A percentile compares a stretch with the other conserved stretches of the same genome.
These are phyloP conservation scores for Oehlia diaphana DNA, from an alignment of 192 early-diverging fungal genomes.

Conservation along the genomic window DNA sequence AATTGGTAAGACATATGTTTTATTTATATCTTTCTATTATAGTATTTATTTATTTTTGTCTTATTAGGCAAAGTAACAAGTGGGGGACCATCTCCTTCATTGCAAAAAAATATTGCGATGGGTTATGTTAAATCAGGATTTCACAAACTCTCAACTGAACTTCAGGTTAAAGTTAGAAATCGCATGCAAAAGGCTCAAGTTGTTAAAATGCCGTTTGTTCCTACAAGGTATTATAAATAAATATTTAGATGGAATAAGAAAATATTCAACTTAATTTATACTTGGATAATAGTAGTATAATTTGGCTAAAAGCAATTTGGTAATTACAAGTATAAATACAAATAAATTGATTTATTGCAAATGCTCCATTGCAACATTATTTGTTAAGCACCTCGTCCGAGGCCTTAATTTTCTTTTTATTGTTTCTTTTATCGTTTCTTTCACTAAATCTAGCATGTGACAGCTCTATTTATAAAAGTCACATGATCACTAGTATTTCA, in stretches of 20 bases:
- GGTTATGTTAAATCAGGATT: conserved; percentile 87
- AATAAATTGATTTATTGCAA: too few relatives aligned
- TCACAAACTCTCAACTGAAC: conserved; percentile 90
- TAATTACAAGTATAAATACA: too few relatives aligned
- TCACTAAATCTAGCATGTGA: too few relatives aligned
- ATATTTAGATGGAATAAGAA: not conserved
- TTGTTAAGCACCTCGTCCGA: too few relatives aligned
- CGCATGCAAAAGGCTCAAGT: conserved; percentile 80
- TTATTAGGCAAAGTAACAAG: conserved; percentile 69
- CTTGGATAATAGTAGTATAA: too few relatives aligned
- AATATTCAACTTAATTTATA: too few relatives aligned
- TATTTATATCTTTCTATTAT: not conserved
- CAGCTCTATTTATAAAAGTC: too few relatives aligned
- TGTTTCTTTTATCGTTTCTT: too few relatives aligned
- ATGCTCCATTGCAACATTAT: too few relatives aligned
- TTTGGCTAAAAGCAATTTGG: too few relatives aligned
- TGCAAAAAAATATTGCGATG: conserved; percentile 98
- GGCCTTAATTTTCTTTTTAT: too few relatives aligned
- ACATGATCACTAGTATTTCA: too few relatives aligned
- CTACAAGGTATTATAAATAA: conserved; percentile 73
- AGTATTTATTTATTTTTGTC: not conserved
- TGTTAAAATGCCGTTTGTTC: conserved; percentile 96
- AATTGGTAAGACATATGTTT: conserved; percentile 53
- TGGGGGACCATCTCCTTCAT: conserved; percentile 86
- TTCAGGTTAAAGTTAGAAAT: conserved; percentile 89